Conservation (phyloP, 2,329 filamentous ascomycete species). For the Colletotrichum navitas region DNA sequence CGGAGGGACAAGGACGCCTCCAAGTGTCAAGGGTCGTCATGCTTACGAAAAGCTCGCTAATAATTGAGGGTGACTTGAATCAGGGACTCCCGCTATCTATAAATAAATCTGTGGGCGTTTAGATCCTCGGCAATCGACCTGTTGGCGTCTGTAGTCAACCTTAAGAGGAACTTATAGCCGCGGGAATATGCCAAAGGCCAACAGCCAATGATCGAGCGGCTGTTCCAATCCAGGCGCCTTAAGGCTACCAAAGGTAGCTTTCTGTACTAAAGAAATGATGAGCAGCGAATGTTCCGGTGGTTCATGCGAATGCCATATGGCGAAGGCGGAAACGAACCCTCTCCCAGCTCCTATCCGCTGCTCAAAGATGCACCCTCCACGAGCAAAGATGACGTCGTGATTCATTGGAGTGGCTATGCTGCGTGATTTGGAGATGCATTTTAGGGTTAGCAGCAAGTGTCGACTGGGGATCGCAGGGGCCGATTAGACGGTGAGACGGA, state of each 20-base stretch:
- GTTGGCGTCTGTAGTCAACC: background rate
- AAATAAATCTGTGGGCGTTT: background rate
- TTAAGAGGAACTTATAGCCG: background rate
- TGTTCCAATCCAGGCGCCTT: background rate
- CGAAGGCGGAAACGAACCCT: background rate
- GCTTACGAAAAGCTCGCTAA: background rate
- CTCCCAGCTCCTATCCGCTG: too few species aligned
- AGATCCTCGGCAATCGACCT: background rate
- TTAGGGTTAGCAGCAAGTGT: background rate
- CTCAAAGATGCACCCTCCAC: background rate
- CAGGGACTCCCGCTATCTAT: background rate
- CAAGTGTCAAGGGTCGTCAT: too few species aligned
- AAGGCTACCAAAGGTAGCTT: background rate
- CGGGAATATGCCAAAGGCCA: background rate
- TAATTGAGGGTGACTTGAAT: too few species aligned
- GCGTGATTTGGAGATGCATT: too few species aligned
- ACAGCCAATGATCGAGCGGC: background rate
- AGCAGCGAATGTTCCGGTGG: background rate
- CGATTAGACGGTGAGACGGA: background rate
- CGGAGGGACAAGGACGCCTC: background rate
- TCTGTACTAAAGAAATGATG: background rate
- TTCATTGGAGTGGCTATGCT: background rate
- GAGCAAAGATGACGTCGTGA: too few species aligned
- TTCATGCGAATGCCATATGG: background rate
- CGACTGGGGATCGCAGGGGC: background rate